These are phyloP conservation scores for Echeveria elegans DNA, from an alignment of 164 flowering plant species.

Conservation along the genomic window DNA sequence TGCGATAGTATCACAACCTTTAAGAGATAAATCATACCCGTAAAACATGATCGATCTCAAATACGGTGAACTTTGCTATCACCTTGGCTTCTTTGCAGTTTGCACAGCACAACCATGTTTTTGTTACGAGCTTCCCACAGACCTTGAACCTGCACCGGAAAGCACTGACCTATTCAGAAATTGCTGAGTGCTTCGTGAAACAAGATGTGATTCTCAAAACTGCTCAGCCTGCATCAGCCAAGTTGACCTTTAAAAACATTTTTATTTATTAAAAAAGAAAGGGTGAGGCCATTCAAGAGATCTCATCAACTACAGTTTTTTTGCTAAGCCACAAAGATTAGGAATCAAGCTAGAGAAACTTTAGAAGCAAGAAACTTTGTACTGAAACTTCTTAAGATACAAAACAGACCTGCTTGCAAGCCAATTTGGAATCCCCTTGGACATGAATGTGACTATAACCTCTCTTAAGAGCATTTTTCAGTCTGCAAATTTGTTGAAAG, in stretches of 20 bases:
- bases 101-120: conserved; percentile 39
- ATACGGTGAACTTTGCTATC: conserved; percentile 43
- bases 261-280: neutral
- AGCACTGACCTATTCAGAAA: neutral
- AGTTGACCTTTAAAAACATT: too few species aligned
- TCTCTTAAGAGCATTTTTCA: conserved; percentile 59
- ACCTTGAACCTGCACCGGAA: conserved; percentile 48
- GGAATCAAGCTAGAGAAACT: neutral
- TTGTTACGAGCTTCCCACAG: conserved; percentile 53
- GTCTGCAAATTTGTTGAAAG: conserved; percentile 44
- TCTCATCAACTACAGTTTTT: neutral
- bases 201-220: neutral
- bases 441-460: conserved; percentile 57
- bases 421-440: conserved; percentile 80
- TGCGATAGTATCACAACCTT: neutral
- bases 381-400: neutral
- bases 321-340: neutral
- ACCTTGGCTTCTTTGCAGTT: conserved; percentile 53
- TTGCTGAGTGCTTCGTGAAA: neutral
- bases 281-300: neutral
- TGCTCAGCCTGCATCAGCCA: too few species aligned
- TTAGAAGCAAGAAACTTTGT: neutral
- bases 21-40: conserved; percentile 33
- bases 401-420: conserved; percentile 62
- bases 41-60: conserved; percentile 57